Base-by-base conservation (phyloP, 108 stramenopile genomes). In the Cyclotella kingstonii region DNA sequence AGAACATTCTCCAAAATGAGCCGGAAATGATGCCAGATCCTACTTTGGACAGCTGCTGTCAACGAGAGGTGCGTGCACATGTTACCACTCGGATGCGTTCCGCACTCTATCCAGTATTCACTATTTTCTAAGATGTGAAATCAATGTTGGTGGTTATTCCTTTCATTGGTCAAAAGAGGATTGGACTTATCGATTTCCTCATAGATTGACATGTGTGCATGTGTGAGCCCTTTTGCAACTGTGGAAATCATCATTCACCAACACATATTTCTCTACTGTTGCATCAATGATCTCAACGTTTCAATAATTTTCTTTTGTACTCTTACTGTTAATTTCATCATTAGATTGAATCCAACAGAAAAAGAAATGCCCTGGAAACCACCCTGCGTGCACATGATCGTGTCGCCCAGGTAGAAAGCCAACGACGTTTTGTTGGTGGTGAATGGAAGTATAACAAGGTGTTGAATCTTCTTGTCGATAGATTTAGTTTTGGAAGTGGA, bases 381-480 rank as follows among this genome's bases (percentile, higher is more conserved):
- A 78, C 87, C 14, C 72, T 93, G 38, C 81, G 73, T 21, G 68
- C 80, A 34, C 84, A 93, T 41, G 88, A 93, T 74, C 83, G 83
- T 7, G 69, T 82, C 0, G 81, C 84, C 6, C 45, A 75, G n/a
- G 84, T 81, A n/a, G 91, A 93, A 64, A 65, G 76, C 36, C 78
- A 68, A 31, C 81, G 87, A 5, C 68, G 77, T 7, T 49, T 19
- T 23, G 44, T 36, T 4, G 49, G 36, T 4, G 38, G 44, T 30
- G 10, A 35, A 8, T 33, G 44, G 40, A 28, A 45, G 4, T 51
- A 46, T 26, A 41, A 54, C 43, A 44, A 33, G 5, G n/a, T 49
- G 31, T 55, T 70, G 45, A 77, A 90, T 70, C 49, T 89, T 27
- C 56, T 91, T 5, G 36, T n/a, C n/a, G n/a, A 69, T 23, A 44